Evolutionary conservation across 1,139 yeast species (phyloP).

Genomic region (Hemisphaericaspora lyxosophila): DNA sequence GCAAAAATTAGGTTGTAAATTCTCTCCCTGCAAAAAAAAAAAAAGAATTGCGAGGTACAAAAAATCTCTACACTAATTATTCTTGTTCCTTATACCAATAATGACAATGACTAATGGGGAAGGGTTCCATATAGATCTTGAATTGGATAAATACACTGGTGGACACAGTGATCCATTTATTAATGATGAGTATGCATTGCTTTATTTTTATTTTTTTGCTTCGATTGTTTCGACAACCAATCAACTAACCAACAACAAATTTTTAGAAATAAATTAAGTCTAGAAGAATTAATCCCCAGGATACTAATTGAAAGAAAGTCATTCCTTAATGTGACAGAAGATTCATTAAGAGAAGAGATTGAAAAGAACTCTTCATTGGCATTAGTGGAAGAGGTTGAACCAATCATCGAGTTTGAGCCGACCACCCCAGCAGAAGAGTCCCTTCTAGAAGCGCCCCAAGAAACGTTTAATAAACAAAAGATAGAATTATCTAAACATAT

Average conservation of each 20-base stretch:
- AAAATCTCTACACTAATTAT: too few relatives aligned
- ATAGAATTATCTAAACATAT: constrained; percentile 56
- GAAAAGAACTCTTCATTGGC: constrained; percentile 8
- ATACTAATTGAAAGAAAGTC: constrained; percentile 40
- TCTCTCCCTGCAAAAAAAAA: neutral
- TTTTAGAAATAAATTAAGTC: constrained; percentile 35
- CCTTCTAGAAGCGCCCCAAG: constrained; percentile 26
- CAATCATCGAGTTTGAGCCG: constrained; percentile 5
- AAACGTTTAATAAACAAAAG: constrained; percentile 56
- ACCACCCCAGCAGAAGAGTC: constrained; percentile 6
- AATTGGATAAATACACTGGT: constrained; percentile 21
- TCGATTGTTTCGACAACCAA: neutral
- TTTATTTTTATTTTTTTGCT: too few relatives aligned
- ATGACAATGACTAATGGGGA: constrained; percentile 8
- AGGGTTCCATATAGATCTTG: constrained; percentile 23
- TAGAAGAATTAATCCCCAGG: constrained; percentile 43
- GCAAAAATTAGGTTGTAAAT: neutral
- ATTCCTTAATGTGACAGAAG: constrained; percentile 56
- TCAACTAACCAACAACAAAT: constrained; percentile 9
- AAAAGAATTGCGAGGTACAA: too few relatives aligned
- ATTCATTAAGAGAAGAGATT: constrained; percentile 35
- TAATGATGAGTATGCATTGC: constrained; percentile 38
- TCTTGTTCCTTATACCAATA: constrained; percentile 1
- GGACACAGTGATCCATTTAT: constrained; percentile 38
- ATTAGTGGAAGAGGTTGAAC: constrained; percentile 1